Conservation (phyloP, 495 filamentous ascomycete genomes). For the Pyronema omphalodes region DNA sequence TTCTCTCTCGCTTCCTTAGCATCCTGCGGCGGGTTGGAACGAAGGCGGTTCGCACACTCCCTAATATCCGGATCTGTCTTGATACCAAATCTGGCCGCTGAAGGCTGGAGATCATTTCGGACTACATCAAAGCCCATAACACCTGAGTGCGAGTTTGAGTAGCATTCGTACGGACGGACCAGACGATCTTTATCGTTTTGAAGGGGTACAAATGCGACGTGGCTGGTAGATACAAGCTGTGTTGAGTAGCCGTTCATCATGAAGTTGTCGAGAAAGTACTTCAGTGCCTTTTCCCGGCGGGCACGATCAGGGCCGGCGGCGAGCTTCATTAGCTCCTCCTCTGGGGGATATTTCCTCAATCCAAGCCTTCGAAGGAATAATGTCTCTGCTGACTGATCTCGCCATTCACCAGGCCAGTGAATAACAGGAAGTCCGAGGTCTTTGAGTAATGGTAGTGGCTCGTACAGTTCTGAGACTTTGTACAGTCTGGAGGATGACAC, state of each 20-base stretch:
- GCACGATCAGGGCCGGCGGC: conserved; percentile 36
- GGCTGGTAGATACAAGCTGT: conserved; percentile 37
- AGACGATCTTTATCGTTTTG: conserved; percentile 30
- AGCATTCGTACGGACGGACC: conserved; percentile 58
- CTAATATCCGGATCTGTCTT: conserved; percentile 55
- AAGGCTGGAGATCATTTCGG: conserved; percentile 46
- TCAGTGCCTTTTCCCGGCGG: conserved; percentile 46
- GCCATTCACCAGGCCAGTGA: conserved; percentile 61
- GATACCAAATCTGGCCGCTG: conserved; percentile 72
- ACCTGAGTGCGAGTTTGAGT: conserved; percentile 54
- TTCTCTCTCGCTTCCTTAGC: conserved; percentile 43
- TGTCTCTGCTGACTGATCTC: conserved; percentile 44
- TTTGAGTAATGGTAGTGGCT: conserved; percentile 54
- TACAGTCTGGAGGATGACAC: conserved; percentile 37
- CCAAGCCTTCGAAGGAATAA: conserved; percentile 55
- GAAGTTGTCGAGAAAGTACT: conserved; percentile 68
- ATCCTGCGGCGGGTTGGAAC: conserved; percentile 48
- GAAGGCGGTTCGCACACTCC: conserved; percentile 50
- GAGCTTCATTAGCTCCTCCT: conserved; percentile 61
- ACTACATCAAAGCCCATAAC: conserved; percentile 68
- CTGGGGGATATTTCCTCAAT: conserved; percentile 47
- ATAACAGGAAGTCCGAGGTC: conserved; percentile 56
- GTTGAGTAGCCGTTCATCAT: conserved; percentile 52
- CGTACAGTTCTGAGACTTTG: conserved; percentile 67
- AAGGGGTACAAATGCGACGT: conserved; percentile 29